These are phyloP conservation scores for Durotheca rogersii DNA, from an alignment of 495 filamentous ascomycete genomes.

Conservation along the genomic window DNA sequence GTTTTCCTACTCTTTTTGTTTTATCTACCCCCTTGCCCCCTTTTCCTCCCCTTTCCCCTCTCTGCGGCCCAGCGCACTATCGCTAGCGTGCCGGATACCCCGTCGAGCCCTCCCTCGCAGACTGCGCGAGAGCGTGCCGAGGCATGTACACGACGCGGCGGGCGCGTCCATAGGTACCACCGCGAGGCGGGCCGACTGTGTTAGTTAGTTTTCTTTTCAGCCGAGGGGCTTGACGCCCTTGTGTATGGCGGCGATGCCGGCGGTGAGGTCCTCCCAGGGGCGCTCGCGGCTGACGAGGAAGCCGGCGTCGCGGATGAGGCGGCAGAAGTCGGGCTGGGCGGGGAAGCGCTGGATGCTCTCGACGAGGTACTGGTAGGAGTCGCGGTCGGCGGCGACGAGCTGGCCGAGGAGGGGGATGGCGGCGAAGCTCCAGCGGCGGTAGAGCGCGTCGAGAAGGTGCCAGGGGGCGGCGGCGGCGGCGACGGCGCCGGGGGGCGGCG, in stretches of 20 bases:
- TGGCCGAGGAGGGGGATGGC: constrained; percentile 95
- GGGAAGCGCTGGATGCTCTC: constrained; percentile 97
- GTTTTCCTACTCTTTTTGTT: too few relatives aligned
- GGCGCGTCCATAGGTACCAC: neutral
- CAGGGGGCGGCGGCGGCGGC: too few relatives aligned
- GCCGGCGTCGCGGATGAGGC: constrained; percentile 86
- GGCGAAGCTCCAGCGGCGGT: constrained; percentile 93
- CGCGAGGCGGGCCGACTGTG: too few relatives aligned
- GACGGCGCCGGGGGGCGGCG: too few relatives aligned
- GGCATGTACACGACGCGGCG: constrained; percentile 7
- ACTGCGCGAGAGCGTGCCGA: too few relatives aligned
- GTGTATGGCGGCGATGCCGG: constrained; percentile 92
- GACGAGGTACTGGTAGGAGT: constrained; percentile 97
- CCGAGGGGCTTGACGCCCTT: constrained; percentile 86
- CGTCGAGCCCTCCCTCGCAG: too few relatives aligned
- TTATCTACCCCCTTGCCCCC: neutral
- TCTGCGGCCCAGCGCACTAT: too few relatives aligned
- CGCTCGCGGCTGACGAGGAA: constrained; percentile 80
- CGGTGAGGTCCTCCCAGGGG: constrained; percentile 77
- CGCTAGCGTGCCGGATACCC: too few relatives aligned
- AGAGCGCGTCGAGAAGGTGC: constrained; percentile 81
- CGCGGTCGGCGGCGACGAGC: constrained; percentile 88
- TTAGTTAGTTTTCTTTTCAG: constrained; percentile 11
- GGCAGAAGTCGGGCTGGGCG: constrained; percentile 74
- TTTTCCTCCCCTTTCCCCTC: constrained; percentile 14